Percentiles rank a stretch among this genome's conserved stretches.
These are phyloP conservation scores for Fusarium poae DNA, from an alignment of 2,329 filamentous ascomycete genomes.

Conservation along the genomic window DNA sequence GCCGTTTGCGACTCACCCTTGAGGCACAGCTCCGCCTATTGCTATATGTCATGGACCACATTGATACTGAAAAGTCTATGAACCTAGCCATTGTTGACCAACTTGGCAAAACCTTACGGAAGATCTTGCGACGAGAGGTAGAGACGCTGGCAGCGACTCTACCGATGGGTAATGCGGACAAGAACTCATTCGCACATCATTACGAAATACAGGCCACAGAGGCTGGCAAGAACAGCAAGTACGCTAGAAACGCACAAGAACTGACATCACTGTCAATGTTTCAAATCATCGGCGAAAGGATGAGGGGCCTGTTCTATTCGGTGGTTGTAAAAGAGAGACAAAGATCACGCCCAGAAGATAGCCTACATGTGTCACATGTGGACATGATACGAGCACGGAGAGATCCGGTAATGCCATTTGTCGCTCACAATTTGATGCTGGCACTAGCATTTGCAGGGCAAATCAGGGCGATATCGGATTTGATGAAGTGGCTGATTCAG, in stretches of 20 bases:
- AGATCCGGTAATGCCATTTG: constrained; percentile 55
- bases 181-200: constrained; percentile 31
- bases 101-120: constrained; percentile 45
- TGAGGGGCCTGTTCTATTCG: constrained; percentile 49
- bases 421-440: constrained; percentile 70
- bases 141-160: constrained; percentile 37
- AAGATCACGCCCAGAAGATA: constrained; percentile 35
- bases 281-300: constrained; percentile 36
- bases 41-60: constrained; percentile 47
- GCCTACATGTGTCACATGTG: constrained; percentile 48
- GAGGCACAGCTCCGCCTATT: constrained; percentile 51
- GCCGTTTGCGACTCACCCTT: constrained; percentile 46
- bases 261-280: constrained; percentile 35
- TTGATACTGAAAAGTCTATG: constrained; percentile 43
- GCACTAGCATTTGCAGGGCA: constrained; percentile 73
- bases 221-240: constrained; percentile 15
- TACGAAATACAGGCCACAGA: constrained; percentile 34
- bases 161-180: constrained; percentile 23
- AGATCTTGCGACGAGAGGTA: constrained; percentile 48
- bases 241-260: constrained; percentile 8
- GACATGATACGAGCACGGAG: constrained; percentile 52
- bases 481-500: constrained; percentile 70
- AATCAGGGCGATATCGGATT: constrained; percentile 66
- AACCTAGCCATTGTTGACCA: constrained; percentile 44
- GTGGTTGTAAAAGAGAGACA: constrained; percentile 47